Evolutionary conservation across 495 filamentous ascomycete genomes (phyloP).

Genomic region (Xylaria flabelliformis): DNA sequence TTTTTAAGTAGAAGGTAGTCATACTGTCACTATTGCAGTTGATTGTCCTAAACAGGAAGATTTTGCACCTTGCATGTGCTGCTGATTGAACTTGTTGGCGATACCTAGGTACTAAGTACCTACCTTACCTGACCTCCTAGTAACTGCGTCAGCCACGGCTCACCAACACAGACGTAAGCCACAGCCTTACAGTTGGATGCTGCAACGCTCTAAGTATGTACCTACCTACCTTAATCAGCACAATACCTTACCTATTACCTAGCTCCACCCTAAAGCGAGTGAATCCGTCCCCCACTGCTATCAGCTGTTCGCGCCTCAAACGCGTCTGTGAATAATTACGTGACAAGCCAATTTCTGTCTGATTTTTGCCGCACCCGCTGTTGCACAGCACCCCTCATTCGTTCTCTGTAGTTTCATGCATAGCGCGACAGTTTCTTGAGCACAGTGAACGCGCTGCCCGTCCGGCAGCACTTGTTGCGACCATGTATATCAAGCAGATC

Average conservation of each 20-base stretch:
- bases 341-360: conserved; percentile 20
- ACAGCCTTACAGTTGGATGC: too few relatives aligned
- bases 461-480: conserved; percentile 47
- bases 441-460: conserved; percentile 40
- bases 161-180: conserved; percentile 1
- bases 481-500: conserved; percentile 99
- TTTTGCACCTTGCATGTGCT: too few relatives aligned
- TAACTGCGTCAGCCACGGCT: background rate
- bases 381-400: conserved; percentile 18
- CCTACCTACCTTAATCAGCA: too few relatives aligned
- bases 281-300: conserved; percentile 19
- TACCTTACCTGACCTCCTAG: too few relatives aligned
- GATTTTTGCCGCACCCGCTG: conserved; percentile 13
- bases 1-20: background rate
- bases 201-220: too few relatives aligned
- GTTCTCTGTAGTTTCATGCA: conserved; percentile 3
- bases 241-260: too few relatives aligned
- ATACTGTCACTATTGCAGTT: background rate
- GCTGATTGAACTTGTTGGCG: too few relatives aligned
- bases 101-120: too few relatives aligned
- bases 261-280: conserved; percentile 12
- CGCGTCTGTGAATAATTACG: conserved; percentile 33
- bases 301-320: conserved; percentile 26
- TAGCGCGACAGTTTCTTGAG: conserved; percentile 36
- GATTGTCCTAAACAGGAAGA: background rate